Evolutionary conservation across 345 rosid species (phyloP), one percentile per base, ranked within the genome.

Genomic region (Erucastrum elatum): DNA sequence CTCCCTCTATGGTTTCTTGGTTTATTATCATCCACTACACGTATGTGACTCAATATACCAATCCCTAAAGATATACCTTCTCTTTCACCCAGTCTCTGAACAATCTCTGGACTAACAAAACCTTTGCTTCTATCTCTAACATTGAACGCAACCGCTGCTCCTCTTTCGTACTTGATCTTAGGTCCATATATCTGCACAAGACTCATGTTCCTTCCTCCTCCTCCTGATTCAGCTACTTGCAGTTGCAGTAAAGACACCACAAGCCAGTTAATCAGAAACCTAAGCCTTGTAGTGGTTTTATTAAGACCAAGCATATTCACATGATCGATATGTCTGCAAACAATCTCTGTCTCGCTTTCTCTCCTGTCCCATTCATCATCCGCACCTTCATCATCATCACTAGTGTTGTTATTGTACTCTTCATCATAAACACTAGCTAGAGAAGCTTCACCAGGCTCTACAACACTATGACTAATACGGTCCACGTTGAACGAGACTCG

Each of bases 171-270:
- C 74, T 95, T 95, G 71, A 95, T 91, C 82, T 95, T 95, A 0
- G 99, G 98, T 29, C 99, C 99, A 80, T 93, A 95, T 15, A 95
- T 91, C 76, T 93, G 93, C 69, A 95, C 97, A 66, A 95, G 98
- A 68, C 80, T 83, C 68, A 79, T 87, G 58, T 80, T 78, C 16
- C 25, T 79, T 7, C 80, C 84, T 21, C 80, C 84, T 17, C 72
- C 84, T 39, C 72, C 83, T 9, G 92, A 69, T 65, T 77, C 72
- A 10, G 86, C 85, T n/a, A 87, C 63, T 75, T 83, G 86, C 39
- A 93, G 90, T 65, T 91, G 98, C 80, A 93, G 88, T 37, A 93
- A 83, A 8, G 98, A 93, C 37, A 92, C 88, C 62, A 90, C 97
- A 17, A 93, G 93, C 97, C 97, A 93, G 77, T 93, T 93, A 26